Base-by-base conservation (phyloP, 2,329 filamentous ascomycete genomes). In the Teratosphaeria epicoccoides region DNA sequence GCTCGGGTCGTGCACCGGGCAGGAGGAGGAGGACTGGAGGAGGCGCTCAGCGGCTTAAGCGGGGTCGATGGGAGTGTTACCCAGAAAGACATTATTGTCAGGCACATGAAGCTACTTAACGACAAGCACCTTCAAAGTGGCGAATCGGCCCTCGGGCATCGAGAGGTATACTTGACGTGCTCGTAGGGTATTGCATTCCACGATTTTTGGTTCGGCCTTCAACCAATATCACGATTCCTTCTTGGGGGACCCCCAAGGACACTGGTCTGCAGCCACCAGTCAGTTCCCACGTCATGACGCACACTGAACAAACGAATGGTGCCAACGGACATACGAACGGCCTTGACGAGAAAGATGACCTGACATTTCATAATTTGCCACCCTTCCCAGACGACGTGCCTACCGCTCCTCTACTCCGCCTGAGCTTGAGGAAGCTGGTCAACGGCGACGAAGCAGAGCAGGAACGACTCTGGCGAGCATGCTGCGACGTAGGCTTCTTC, bases 401-500 rank as follows among this genome's bases (percentile, higher is more conserved):
- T 9, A 71, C 67, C 6, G 71, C 70, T 22, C 70, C 69, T 9
- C 61, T 73, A 1, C 61, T 70, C 4, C 67, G 66, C 26, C 65
- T 73, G 23, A 70, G 64, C 6, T 61, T 72, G 11, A 43, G 58
- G 5, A 69, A 68, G 49, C 62, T 73, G 4, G 54, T 68, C 5
- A 43, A 52, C 1, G 55, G 57, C 2, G 63, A 71, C 49, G 3
- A 51, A n/a, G 59, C 58, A 26, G 71, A 72, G 46, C 51, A 64
- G 43, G 60, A 68, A 6, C 53, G 62, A n/a, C 63, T 70, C 24
- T 71, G 65, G 64, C 52, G 63, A 22, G 69, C 70, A 2, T 70
- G 68, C 52, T 63, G 65, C 23, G 70, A 77, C 3, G 63, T 79
- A 1, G 76, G 77, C 1, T 79, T 80, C 63, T 79, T 79, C 65